Evolutionary conservation across 2,329 filamentous ascomycete species (phyloP), one percentile per base, ranked within the genome.

Genomic region (Sporothrix variecibatus): DNA sequence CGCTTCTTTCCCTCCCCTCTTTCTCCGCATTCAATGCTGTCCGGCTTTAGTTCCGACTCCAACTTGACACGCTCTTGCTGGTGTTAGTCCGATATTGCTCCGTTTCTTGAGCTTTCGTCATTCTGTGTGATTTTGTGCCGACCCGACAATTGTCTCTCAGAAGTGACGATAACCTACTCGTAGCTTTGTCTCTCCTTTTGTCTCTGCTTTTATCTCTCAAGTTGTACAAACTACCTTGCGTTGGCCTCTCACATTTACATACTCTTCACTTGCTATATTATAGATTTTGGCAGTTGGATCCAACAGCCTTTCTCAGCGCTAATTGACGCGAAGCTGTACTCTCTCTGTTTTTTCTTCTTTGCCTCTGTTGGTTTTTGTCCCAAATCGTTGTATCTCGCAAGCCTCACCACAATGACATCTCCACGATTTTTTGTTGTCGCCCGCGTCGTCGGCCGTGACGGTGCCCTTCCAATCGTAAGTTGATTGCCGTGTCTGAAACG

Each of bases 81-180:
- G 53, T 58, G 53, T 58, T 58, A 58, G 53, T 58, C 53, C 53
- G 53, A 58, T 58, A 58, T 58, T 58, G 53, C 6, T 58, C 53
- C 53, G 53, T 58, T 15, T 28, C 31, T 15, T 11, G 11, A 28
- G 23, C 8, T 58, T 9, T 58, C 53, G 53, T 58, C 4, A 15
- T 3, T 28, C 17, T 49, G 34, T 58, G 23, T 58, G 26, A 31
- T 15, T 56, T 58, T 28, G 53, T 58, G 53, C 53, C 53, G 53
- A 58, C 26, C 15, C 11, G 23, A 15, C 23, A 12, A 9, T 9
- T 56, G 23, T 15, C 26, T 58, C 9, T 58, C 26, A 12, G 49
- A 53, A n/a, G n/a, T n/a, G 49, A 23, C 17, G 6, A 53, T n/a
- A 20, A 7, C 7, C 17, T n/a, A n/a, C 6, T n/a, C n/a, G 49